A percentile compares a stretch with the other conserved stretches of the same genome.
These are phyloP conservation scores for Exophiala bonariae DNA, from an alignment of 2,329 filamentous ascomycete genomes.

Conservation along the genomic window DNA sequence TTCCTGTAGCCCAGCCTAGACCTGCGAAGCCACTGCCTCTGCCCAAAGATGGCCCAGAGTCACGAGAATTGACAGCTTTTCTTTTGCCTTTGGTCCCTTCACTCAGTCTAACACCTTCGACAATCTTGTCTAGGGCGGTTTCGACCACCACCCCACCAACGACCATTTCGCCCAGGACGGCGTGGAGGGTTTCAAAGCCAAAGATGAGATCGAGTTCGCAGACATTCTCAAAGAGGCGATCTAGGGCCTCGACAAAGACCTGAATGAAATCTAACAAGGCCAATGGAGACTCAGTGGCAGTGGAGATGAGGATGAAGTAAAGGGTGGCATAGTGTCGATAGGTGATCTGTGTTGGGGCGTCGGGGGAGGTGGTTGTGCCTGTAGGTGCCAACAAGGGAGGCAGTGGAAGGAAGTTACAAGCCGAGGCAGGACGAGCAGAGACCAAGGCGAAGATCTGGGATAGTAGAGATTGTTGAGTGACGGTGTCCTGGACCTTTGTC, in stretches of 20 bases:
- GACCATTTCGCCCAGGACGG: conserved; percentile 41
- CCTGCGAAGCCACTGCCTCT: conserved; percentile 27
- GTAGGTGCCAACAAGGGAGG: conserved; percentile 62
- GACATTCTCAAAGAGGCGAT: conserved; percentile 95
- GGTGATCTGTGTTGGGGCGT: conserved; percentile 91
- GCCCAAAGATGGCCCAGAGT: conserved; percentile 26
- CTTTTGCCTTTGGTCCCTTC: conserved; percentile 44
- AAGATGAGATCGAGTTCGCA: conserved; percentile 98
- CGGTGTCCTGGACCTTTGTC: conserved; percentile 70
- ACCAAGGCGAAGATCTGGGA: conserved; percentile 97
- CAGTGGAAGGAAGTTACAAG: conserved; percentile 94
- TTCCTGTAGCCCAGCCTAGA: conserved; percentile 26
- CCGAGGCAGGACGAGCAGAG: conserved; percentile 82
- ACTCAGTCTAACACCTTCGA: conserved; percentile 73
- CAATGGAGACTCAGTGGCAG: conserved; percentile 91
- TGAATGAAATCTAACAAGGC: conserved; percentile 96
- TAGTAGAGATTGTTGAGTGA: conserved; percentile 93
- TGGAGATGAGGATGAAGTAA: conserved; percentile 98
- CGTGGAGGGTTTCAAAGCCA: conserved; percentile 96
- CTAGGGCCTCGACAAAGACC: conserved; percentile 94
- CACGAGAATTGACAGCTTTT: conserved; percentile 44
- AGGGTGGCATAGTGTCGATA: conserved; percentile 98
- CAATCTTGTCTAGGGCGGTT: conserved; percentile 63
- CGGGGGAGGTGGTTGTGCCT: conserved; percentile 50
- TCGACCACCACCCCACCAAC: conserved; percentile 39